Base-by-base conservation (phyloP, 768 basidiomycete genomes). In the Suillus plorans region DNA sequence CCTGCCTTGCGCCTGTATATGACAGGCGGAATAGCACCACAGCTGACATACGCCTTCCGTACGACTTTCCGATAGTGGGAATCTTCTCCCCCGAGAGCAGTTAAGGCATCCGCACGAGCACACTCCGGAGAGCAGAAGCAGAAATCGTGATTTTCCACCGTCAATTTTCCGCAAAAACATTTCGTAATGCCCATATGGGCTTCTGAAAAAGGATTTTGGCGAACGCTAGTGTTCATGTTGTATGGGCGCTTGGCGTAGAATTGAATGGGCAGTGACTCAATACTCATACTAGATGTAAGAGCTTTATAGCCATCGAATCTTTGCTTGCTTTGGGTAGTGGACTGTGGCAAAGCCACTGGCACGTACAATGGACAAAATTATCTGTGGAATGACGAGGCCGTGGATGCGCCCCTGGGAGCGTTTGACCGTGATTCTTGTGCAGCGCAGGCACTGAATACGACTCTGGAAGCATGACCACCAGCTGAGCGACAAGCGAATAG, bases 101-200 rank as follows among this genome's bases (percentile, higher is more conserved):
- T 9, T 28, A 57, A 14, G 2, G 63, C 55, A 44, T 63, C 63
- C 22, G 39, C 60, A 8, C 53, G 63, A 10, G 63, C 63, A 14
- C 63, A 63, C 5, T 28, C 58, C 6, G 36, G 63, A 20, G 63
- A 63, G 20, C 63, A 63, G 25, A 60, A 63, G 39, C 61, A 62
- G 28, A 41, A 42, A 20, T 63, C 63, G 44, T 63, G 63, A 34
- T 62, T n/a, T 36, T 39, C 55, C 16, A 60, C 34, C 2, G 63
- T 63, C 18, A 22, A 20, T 2, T 45, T 45, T 28, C 63, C 63
- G 9, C 63, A 63, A 28, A 62, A 61, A 16, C 63, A 63, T 14
- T 13, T 16, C 5, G 39, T 58, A 16, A 58, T 37, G 8, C 57
- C 37, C 37, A 58, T 39, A 16, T 58, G 9, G 57, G 37, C 22